Percentiles rank a stretch among this genome's conserved stretches.
These are phyloP conservation scores for Globisporangium recalcitrans DNA, from an alignment of 352 stramenopile genomes.

Conservation along the genomic window DNA sequence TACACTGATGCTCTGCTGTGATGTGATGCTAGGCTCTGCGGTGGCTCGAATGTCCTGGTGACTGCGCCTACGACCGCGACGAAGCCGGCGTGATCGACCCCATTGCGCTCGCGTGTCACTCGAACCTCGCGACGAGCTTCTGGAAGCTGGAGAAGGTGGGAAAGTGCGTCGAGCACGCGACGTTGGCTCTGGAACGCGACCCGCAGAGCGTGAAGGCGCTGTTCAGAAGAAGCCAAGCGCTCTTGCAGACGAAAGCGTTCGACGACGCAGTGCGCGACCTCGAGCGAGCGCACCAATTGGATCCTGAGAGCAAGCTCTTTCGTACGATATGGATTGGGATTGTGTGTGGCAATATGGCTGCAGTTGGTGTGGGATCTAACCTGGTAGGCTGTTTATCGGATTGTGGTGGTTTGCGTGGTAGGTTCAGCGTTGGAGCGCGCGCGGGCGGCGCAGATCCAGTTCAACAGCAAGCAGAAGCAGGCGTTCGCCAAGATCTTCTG, in stretches of 20 bases:
- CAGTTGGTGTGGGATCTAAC: not conserved
- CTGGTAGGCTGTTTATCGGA: not conserved
- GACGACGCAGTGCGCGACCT: conserved; percentile 53
- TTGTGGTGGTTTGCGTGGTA: not conserved
- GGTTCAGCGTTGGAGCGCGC: conserved; percentile 27
- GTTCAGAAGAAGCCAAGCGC: conserved; percentile 62
- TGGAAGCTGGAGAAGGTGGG: conserved; percentile 41
- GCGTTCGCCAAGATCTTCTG: conserved; percentile 34
- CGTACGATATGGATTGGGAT: conserved; percentile 13
- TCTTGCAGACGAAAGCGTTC: conserved; percentile 48
- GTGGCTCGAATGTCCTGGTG: conserved; percentile 47
- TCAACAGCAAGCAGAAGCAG: conserved; percentile 35
- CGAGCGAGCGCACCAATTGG: conserved; percentile 23
- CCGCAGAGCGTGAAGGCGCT: conserved; percentile 52
- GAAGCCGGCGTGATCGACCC: conserved; percentile 31
- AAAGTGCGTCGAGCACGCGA: conserved; percentile 45
- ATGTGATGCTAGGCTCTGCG: conserved; percentile 32
- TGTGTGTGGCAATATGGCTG: too few relatives aligned
- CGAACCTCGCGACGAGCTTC: conserved; percentile 59
- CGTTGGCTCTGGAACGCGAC: conserved; percentile 38
- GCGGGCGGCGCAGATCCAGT: conserved; percentile 26
- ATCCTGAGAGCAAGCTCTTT: conserved; percentile 45
- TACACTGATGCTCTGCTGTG: not conserved
- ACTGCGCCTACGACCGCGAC: conserved; percentile 30
- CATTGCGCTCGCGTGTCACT: conserved; percentile 42